Conservation (phyloP, 2,329 filamentous ascomycete genomes). For the Aspergillus alliaceus region DNA sequence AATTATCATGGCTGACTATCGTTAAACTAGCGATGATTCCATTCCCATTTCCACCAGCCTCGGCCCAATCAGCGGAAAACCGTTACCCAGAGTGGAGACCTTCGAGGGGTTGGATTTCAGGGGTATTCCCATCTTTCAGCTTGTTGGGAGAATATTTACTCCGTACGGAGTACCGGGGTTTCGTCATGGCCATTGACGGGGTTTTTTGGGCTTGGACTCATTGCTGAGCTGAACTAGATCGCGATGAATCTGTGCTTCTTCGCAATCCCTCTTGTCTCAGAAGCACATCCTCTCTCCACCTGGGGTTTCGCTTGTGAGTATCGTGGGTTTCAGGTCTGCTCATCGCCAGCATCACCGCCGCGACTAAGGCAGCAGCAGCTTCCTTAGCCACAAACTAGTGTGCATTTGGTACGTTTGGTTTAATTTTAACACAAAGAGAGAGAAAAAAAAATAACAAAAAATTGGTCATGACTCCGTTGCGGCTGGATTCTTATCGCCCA, state of each 20-base stretch:
- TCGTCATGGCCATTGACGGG: not conserved
- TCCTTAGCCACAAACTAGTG: conserved; percentile 15
- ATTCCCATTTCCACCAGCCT: not conserved
- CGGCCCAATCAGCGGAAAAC: conserved; percentile 11
- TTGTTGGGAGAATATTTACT: not conserved
- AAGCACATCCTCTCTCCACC: conserved; percentile 4
- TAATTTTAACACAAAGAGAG: conserved; percentile 19
- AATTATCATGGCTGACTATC: conserved; percentile 1
- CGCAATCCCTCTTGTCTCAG: not conserved
- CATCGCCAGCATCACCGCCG: conserved; percentile 6
- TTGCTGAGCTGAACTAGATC: not conserved
- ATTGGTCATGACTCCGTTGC: conserved; percentile 1
- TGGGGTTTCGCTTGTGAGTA: conserved; percentile 4
- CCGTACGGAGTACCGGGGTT: not conserved
- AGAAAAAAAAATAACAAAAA: conserved; percentile 5
- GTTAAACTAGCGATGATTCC: conserved; percentile 1
- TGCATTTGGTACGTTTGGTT: conserved; percentile 16
- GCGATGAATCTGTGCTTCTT: not conserved
- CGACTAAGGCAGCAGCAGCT: conserved; percentile 4
- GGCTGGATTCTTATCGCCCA: conserved; percentile 5
- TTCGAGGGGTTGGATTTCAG: conserved; percentile 15
- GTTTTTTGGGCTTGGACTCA: not conserved
- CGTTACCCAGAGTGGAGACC: conserved; percentile 17
- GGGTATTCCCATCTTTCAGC: conserved; percentile 5
- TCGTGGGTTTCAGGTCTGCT: conserved; percentile 15